Evolutionary conservation across 1,284 basidiomycete genomes (phyloP), one percentile per base, ranked within the genome.

Genomic region (Apiotrichum akiyoshidainum): DNA sequence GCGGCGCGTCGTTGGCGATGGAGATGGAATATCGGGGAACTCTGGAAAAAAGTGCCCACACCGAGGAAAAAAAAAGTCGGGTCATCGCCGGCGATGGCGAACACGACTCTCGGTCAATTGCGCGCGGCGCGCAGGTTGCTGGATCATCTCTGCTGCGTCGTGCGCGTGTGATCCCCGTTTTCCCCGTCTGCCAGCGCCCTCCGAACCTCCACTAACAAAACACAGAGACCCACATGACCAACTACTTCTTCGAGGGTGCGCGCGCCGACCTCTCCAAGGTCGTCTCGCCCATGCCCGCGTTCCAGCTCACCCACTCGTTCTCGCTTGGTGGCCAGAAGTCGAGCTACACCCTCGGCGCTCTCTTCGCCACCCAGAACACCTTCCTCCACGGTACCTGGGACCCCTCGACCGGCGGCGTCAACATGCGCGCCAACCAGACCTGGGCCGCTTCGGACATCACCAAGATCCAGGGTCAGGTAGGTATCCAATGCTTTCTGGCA

Each of bases 281-380:
- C 66, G 82, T 99, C 67, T 96, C 92, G 57, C 84, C 90, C 76
- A 92, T 87, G 79, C 96, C 96, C 35, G 87, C 91, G 57, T 99
- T 99, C 86, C 94, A 98, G 82, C 89, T 98, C 72, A 94, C 93
- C 60, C 96, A 99, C 78, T 91, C 92, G 44, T 98, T 99, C 80
- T 83, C 87, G 57, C 73, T 78, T 53, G 77, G 76, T 44, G 60
- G 85, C 75, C 85, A 86, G 42, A 77, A 84, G 35, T 82, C 89
- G 31, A 87, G 87, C 46, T 99, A 99, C 81, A 94, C 92, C 78
- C 97, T 99, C 78, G 90, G 90, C 59, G 92, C 93, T 19, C 85
- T 98, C 52, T 97, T 89, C 79, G 94, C 91, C 19, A 94, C 88
- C 72, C 84, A 87, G 31, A 57, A 51, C 40, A 59, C 59, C 10